A percentile compares a stretch with the other conserved stretches of the same genome.
These are phyloP conservation scores for Cyclotella sp. DNA, from an alignment of 108 stramenopile species.

Conservation along the genomic window DNA sequence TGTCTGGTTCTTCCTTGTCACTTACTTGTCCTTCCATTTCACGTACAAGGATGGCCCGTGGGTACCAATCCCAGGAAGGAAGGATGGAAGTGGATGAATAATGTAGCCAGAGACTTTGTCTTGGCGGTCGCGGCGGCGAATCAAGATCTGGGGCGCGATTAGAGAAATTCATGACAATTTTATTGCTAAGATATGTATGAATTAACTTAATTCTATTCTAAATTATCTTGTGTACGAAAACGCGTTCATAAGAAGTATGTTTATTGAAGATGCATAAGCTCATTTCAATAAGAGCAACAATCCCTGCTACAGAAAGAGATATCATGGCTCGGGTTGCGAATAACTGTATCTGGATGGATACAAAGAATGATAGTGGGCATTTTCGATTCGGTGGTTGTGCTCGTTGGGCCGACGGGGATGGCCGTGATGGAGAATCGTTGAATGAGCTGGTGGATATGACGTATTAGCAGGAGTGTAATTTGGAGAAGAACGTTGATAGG, in stretches of 20 bases:
- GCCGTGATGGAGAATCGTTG: neutral
- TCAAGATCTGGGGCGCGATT: neutral
- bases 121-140: slow-evolving; percentile 50
- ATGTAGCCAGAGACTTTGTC: slow-evolving; percentile 64
- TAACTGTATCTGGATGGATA: neutral
- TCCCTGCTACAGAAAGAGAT: neutral
- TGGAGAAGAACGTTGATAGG: neutral
- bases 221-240: too few relatives aligned
- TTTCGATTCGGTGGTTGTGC: neutral
- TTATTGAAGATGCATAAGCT: too few relatives aligned
- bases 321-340: neutral
- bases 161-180: neutral
- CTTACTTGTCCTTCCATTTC: too few relatives aligned
- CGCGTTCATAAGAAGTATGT: too few relatives aligned
- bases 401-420: neutral
- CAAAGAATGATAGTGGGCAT: neutral
- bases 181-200: too few relatives aligned
- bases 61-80: slow-evolving; percentile 56
- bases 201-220: too few relatives aligned
- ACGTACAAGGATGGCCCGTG: slow-evolving; percentile 59
- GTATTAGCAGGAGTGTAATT: neutral
- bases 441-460: neutral
- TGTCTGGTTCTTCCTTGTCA: too few relatives aligned
- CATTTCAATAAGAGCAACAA: too few relatives aligned
- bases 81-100: slow-evolving; percentile 85